These are phyloP conservation scores for Colletotrichum graminicola DNA, from an alignment of 2,329 filamentous ascomycete species.

Conservation along the genomic window DNA sequence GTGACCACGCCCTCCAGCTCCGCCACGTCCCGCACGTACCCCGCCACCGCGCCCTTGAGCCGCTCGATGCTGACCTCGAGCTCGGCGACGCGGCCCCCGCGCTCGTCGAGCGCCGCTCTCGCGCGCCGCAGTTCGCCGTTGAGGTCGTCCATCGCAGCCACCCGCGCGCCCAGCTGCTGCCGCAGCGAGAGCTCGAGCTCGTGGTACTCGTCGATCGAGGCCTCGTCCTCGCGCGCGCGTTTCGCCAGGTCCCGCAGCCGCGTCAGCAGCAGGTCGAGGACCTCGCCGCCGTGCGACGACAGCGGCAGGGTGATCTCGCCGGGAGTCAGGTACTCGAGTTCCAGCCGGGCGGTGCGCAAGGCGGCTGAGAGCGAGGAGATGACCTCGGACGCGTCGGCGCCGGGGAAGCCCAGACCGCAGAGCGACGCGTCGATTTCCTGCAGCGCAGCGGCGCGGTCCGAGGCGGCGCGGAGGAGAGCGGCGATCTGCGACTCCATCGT, in stretches of 20 bases:
- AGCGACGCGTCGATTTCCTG: slow-evolving; percentile 60
- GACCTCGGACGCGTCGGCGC: slow-evolving; percentile 61
- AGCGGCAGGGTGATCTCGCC: slow-evolving; percentile 68
- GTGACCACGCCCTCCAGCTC: slow-evolving; percentile 66
- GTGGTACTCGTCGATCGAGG: slow-evolving; percentile 71
- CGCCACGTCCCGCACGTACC: slow-evolving; percentile 65
- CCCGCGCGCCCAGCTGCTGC: slow-evolving; percentile 67
- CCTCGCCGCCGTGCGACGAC: slow-evolving; percentile 64
- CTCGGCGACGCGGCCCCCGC: slow-evolving; percentile 57
- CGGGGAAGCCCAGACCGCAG: slow-evolving; percentile 63
- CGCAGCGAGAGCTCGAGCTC: slow-evolving; percentile 67
- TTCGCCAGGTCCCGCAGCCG: slow-evolving; percentile 63
- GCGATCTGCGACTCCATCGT: slow-evolving; percentile 59
- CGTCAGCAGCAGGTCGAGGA: slow-evolving; percentile 67
- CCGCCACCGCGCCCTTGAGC: slow-evolving; percentile 64
- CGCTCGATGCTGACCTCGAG: slow-evolving; percentile 64
- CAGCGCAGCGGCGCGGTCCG: slow-evolving; percentile 63
- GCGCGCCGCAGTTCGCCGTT: slow-evolving; percentile 56
- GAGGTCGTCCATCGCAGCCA: slow-evolving; percentile 63
- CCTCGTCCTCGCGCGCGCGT: slow-evolving; percentile 62
- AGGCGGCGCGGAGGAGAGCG: slow-evolving; percentile 58
- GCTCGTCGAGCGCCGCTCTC: slow-evolving; percentile 51
- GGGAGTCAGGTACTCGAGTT: slow-evolving; percentile 72
- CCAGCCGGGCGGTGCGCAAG: slow-evolving; percentile 69
- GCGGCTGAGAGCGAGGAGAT: slow-evolving; percentile 60